Evolutionary conservation across 202 grass and related monocot species (phyloP).

Genomic region (Panicum virgatum): DNA sequence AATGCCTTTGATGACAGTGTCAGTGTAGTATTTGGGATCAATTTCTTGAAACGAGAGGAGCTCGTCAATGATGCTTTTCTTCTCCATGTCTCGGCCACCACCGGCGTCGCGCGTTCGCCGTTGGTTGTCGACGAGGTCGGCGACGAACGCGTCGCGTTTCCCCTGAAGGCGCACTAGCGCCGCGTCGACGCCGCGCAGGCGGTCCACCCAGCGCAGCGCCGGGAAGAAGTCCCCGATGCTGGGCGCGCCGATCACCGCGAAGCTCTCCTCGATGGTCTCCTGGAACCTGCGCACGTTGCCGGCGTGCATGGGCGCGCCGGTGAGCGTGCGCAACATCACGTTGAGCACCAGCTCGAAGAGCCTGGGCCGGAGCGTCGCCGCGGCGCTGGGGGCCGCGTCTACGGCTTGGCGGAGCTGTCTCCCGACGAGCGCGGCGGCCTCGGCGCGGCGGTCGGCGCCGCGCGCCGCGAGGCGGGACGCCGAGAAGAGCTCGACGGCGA

Average conservation of each 20-base stretch:
- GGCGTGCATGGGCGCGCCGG: conserved; percentile 10
- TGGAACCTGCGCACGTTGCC: conserved; percentile 38
- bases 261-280: conserved; percentile 37
- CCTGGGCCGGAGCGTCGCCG: conserved; percentile 20
- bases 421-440: conserved; percentile 24
- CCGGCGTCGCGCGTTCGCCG: neutral
- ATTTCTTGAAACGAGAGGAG: conserved; percentile 45
- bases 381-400: rapidly evolving
- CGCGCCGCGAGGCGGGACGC: conserved; percentile 35
- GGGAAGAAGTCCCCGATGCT: conserved; percentile 47
- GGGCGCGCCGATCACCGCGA: conserved; percentile 28
- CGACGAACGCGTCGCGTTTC: conserved; percentile 24
- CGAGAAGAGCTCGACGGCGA: conserved; percentile 47
- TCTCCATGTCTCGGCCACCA: neutral
- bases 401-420: neutral
- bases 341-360: conserved; percentile 55
- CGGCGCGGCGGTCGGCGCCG: conserved; percentile 18
- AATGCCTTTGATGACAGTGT: conserved; percentile 54
- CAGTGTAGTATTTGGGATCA: conserved; percentile 51
- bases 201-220: conserved; percentile 52
- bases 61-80: conserved; percentile 33
- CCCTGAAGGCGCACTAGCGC: conserved; percentile 8
- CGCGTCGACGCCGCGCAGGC: conserved; percentile 39
- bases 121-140: conserved; percentile 31
- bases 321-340: conserved; percentile 45